phyloP scores from a whole-genome alignment of 192 early-diverging fungal species.

The Umbelopsis vinacea region DNA sequence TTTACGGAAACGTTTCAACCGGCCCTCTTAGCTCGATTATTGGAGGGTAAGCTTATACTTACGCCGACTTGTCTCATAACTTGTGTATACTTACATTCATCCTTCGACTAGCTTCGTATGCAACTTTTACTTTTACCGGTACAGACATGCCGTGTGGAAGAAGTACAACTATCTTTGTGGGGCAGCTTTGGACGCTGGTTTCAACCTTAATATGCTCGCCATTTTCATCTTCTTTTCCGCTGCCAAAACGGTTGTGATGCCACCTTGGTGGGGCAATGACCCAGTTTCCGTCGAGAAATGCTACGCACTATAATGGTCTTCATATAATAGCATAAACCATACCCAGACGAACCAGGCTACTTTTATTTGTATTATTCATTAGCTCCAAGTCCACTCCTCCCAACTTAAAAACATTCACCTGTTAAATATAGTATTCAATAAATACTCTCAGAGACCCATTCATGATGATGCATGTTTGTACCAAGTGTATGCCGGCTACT shows the following conservation, averaged over 20 bases:
- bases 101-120: constrained; percentile 37
- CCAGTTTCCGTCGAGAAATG: constrained; percentile 54
- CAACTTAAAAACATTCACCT: neutral
- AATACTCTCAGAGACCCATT: too few relatives aligned
- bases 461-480: too few relatives aligned
- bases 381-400: neutral
- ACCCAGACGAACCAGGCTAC: too few relatives aligned
- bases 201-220: constrained; percentile 43
- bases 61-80: neutral
- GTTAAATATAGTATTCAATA: too few relatives aligned
- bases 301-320: constrained; percentile 22
- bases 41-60: constrained; percentile 15
- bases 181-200: constrained; percentile 43
- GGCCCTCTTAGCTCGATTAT: constrained; percentile 44
- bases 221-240: constrained; percentile 54
- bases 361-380: neutral
- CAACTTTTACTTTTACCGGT: constrained; percentile 49
- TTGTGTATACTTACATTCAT: neutral
- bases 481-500: too few relatives aligned
- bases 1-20: constrained; percentile 49
- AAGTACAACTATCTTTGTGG: constrained; percentile 49
- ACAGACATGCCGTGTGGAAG: constrained; percentile 43
- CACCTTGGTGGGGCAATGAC: constrained; percentile 59
- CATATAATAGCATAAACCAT: too few relatives aligned
- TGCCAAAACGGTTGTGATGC: constrained; percentile 48